Evolutionary conservation across 1,139 yeast species (phyloP).

Genomic region (Candida sanyaensis): DNA sequence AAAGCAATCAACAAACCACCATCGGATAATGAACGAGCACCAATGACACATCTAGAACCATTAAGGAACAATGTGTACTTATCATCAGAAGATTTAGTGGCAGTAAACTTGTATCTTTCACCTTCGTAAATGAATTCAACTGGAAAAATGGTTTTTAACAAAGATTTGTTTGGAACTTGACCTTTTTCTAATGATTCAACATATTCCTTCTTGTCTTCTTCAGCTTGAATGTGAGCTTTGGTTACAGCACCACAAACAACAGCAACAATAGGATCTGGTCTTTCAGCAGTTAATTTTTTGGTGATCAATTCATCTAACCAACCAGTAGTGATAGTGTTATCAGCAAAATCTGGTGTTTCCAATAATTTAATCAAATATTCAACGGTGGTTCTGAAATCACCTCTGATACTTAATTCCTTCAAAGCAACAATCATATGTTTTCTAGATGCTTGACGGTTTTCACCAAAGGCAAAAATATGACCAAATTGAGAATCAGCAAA

Average conservation of each 20-base stretch:
- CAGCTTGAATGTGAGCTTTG: conserved; percentile 82
- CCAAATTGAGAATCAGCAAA: conserved; percentile 98
- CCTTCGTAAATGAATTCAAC: conserved; percentile 96
- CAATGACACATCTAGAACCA: conserved; percentile 87
- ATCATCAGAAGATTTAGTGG: conserved; percentile 86
- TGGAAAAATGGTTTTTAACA: conserved; percentile 84
- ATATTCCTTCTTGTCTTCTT: conserved; percentile 70
- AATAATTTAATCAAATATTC: conserved; percentile 92
- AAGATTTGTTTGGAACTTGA: conserved; percentile 83
- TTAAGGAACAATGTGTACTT: conserved; percentile 87
- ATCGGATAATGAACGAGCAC: conserved; percentile 84
- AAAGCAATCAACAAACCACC: conserved; percentile 89
- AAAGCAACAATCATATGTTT: conserved; percentile 98
- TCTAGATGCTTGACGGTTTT: conserved; percentile 95
- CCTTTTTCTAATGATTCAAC: conserved; percentile 83
- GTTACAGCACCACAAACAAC: conserved; percentile 97
- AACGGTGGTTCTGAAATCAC: conserved; percentile 97
- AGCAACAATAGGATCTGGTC: conserved; percentile 90
- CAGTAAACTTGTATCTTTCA: conserved; percentile 88
- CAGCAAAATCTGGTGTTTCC: conserved; percentile 96
- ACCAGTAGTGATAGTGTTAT: conserved; percentile 95
- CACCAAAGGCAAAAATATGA: conserved; percentile 98
- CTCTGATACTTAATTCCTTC: conserved; percentile 93
- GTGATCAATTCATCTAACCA: conserved; percentile 97
- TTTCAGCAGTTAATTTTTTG: conserved; percentile 91